phyloP scores from a whole-genome alignment of 1,284 basidiomycete genomes.

The Tylopilus sp. region DNA sequence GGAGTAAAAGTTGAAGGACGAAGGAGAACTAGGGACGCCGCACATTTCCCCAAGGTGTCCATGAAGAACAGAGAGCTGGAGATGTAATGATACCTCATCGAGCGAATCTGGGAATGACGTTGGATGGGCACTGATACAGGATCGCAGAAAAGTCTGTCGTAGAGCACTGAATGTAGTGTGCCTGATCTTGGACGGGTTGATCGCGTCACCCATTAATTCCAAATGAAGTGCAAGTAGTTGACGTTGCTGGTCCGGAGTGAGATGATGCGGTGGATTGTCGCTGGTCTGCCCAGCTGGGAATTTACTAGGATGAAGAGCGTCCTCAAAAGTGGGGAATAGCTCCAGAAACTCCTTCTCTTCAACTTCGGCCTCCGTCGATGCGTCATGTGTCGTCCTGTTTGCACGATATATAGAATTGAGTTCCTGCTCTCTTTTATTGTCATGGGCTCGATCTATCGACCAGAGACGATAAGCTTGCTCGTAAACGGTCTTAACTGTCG shows the following conservation, averaged over 20 bases:
- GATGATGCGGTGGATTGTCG: conserved; percentile 26
- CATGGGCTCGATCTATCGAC: conserved; percentile 79
- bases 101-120: conserved; percentile 34
- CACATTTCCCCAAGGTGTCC: conserved; percentile 33
- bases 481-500: conserved; percentile 60
- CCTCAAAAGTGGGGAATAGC: conserved; percentile 86
- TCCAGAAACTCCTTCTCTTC: conserved; percentile 84
- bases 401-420: conserved; percentile 82
- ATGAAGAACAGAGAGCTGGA: conserved; percentile 40
- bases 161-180: conserved; percentile 29
- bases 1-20: conserved; percentile 77
- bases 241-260: conserved; percentile 32
- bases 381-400: conserved; percentile 64
- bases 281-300: conserved; percentile 21
- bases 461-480: conserved; percentile 82
- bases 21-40: conserved; percentile 14
- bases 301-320: conserved; percentile 53
- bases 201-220: conserved; percentile 27
- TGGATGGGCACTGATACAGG: conserved; percentile 26
- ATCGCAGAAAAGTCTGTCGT: conserved; percentile 33
- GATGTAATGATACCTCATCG: conserved; percentile 36
- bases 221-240: conserved; percentile 40
- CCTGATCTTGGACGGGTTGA: not conserved
- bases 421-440: conserved; percentile 68
- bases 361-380: conserved; percentile 71